A percentile compares a stretch with the other conserved stretches of the same genome.
Conservation (phyloP, 345 rosid genomes). For the Nasturtium officinale region DNA sequence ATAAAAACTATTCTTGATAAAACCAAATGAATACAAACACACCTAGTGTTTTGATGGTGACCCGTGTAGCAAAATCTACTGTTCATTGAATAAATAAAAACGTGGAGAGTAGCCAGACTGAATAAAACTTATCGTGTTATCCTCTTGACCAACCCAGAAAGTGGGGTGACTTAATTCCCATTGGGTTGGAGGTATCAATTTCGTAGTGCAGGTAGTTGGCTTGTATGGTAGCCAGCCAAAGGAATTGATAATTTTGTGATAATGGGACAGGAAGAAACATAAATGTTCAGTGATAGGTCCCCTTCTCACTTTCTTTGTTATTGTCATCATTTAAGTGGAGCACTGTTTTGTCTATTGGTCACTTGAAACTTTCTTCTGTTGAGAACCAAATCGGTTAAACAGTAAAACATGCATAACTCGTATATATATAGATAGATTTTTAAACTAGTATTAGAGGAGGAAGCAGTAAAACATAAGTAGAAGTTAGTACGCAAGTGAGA, state of each 20-base stretch:
- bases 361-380: conserved; percentile 15
- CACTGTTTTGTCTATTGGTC: conserved; percentile 41
- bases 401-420: conserved; percentile 20
- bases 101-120: conserved; percentile 28
- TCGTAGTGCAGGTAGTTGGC: conserved; percentile 34
- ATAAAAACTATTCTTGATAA: conserved; percentile 19
- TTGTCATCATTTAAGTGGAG: conserved; percentile 39
- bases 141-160: conserved; percentile 29
- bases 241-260: conserved; percentile 20
- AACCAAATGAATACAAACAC: conserved; percentile 24
- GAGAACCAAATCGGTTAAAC: conserved; percentile 16
- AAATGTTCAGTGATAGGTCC: conserved; percentile 35
- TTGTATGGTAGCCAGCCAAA: conserved; percentile 40
- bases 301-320: conserved; percentile 25
- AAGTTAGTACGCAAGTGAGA: conserved; percentile 34
- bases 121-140: conserved; percentile 28
- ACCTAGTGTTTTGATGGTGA: conserved; percentile 21
- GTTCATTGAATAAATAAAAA: conserved; percentile 7
- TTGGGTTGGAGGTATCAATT: conserved; percentile 40
- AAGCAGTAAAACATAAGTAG: conserved; percentile 22
- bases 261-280: conserved; percentile 20
- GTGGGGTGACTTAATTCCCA: conserved; percentile 35
- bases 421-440: no score
- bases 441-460: conserved; percentile 28
- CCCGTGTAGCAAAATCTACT: conserved; percentile 12